Percentiles rank a stretch among this genome's conserved stretches.
Evolutionary conservation across 805 yeast genomes (phyloP).

Genomic region (Priceomyces castillae): DNA sequence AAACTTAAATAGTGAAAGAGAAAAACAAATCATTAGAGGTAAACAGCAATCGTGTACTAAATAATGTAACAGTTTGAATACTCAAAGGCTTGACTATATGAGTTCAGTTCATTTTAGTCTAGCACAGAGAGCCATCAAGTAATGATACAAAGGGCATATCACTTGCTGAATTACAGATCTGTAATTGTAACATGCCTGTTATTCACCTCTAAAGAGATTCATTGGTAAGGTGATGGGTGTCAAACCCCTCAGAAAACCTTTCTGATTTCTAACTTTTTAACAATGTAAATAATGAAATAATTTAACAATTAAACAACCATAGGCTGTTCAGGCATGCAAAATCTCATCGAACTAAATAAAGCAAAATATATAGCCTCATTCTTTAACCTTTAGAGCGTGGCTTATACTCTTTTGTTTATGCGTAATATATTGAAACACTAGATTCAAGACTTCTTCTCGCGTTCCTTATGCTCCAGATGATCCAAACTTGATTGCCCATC

Average conservation of each 20-base stretch:
- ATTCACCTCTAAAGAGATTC: no score
- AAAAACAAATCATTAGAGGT: no score
- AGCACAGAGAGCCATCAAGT: no score
- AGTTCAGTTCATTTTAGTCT: no score
- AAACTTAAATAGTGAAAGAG: no score
- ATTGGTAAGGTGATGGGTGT: neutral
- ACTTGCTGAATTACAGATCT: no score
- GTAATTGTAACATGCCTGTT: no score
- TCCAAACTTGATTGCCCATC: constrained; percentile 86
- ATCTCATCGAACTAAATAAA: neutral
- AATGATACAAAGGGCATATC: no score
- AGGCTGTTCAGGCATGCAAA: neutral
- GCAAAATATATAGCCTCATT: neutral
- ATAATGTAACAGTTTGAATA: no score
- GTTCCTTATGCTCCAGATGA: constrained; percentile 72
- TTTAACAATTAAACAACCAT: neutral
- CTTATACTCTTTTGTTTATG: neutral
- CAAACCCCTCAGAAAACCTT: neutral
- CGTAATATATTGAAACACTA: neutral
- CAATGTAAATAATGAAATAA: neutral
- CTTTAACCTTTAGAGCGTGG: neutral
- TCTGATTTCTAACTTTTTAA: neutral
- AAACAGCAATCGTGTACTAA: no score
- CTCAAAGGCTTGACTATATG: no score
- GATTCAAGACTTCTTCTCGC: neutral